These are phyloP conservation scores for Echinochloa phyllopogon DNA, from an alignment of 176 grass and related monocot genomes.

Conservation along the genomic window DNA sequence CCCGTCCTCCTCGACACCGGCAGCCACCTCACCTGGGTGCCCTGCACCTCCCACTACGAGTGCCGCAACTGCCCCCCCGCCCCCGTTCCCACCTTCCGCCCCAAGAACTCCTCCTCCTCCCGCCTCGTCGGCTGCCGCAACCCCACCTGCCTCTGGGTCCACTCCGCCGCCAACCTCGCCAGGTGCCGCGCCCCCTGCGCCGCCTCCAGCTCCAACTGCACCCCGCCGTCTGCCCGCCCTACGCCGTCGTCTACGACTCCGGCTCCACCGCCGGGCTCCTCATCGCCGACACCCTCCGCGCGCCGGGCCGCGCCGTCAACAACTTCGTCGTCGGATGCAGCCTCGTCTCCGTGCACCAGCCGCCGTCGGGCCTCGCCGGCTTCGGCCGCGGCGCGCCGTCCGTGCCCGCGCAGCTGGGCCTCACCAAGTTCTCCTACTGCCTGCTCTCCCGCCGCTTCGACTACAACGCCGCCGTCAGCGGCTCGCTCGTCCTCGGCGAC, in stretches of 20 bases:
- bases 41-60: slow-evolving; percentile 72
- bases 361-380: slow-evolving; percentile 67
- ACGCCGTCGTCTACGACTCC: slow-evolving; percentile 78
- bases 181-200: slow-evolving; percentile 19
- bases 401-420: slow-evolving; percentile 61
- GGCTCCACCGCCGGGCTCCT: slow-evolving; percentile 82
- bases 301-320: slow-evolving; percentile 19
- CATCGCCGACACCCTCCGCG: slow-evolving; percentile 62
- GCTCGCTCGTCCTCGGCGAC: slow-evolving; percentile 68
- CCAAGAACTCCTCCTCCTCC: slow-evolving; percentile 69
- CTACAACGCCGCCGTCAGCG: slow-evolving; percentile 65
- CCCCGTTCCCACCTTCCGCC: slow-evolving; percentile 51
- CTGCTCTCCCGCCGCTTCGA: slow-evolving; percentile 84
- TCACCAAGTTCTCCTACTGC: slow-evolving; percentile 79
- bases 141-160: slow-evolving; percentile 73
- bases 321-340: slow-evolving; percentile 74
- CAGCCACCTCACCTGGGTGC: slow-evolving; percentile 77
- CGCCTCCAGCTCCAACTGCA: slow-evolving; percentile 1
- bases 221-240: slow-evolving; percentile 65
- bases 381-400: slow-evolving; percentile 80
- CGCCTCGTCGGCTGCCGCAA: slow-evolving; percentile 69
- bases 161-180: slow-evolving; percentile 46
- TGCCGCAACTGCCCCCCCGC: slow-evolving; percentile 58
- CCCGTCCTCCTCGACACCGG: slow-evolving; percentile 82
- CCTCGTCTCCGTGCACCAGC: slow-evolving; percentile 78